A percentile compares a stretch with the other conserved stretches of the same genome.
Evolutionary conservation across 495 filamentous ascomycete species (phyloP).

Genomic region (Penicillium bovifimosum): DNA sequence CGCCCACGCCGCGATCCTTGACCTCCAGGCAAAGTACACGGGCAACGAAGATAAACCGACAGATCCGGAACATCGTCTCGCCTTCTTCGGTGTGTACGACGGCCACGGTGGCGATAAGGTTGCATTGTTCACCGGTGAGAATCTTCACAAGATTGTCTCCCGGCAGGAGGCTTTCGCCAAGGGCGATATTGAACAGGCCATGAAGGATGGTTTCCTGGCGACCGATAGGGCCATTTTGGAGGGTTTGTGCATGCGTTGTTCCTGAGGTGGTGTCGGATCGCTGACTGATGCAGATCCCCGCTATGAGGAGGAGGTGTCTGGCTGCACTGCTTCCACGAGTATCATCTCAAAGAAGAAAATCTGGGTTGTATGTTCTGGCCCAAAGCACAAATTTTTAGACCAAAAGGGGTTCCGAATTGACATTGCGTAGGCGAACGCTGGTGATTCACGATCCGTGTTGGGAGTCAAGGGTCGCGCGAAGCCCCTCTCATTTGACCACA

Average conservation of each 20-base stretch:
- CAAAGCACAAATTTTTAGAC: background rate
- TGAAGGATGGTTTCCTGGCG: conserved; percentile 95
- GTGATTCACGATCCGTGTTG: conserved; percentile 88
- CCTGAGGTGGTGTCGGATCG: background rate
- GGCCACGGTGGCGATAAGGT: conserved; percentile 97
- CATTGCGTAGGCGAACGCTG: conserved; percentile 75
- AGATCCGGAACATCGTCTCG: conserved; percentile 62
- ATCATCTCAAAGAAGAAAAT: conserved; percentile 87
- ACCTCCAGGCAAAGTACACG: conserved; percentile 64
- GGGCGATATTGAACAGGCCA: conserved; percentile 87
- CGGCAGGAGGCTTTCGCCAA: conserved; percentile 90
- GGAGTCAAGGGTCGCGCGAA: conserved; percentile 96
- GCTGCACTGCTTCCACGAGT: conserved; percentile 89
- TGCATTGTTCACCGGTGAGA: conserved; percentile 83
- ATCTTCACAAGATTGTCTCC: conserved; percentile 87
- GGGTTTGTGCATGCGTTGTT: conserved; percentile 51
- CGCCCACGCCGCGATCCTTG: conserved; percentile 81
- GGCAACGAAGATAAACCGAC: conserved; percentile 56
- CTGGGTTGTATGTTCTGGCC: conserved; percentile 70
- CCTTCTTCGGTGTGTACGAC: conserved; percentile 97
- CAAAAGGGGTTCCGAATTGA: conserved; percentile 5
- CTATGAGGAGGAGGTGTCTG: conserved; percentile 96
- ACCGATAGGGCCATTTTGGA: conserved; percentile 93
- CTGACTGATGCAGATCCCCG: conserved; percentile 64
- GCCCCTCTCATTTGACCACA: conserved; percentile 95